Base-by-base conservation (phyloP, 2,329 filamentous ascomycete genomes). In the Pyrenochaeta sp. region DNA sequence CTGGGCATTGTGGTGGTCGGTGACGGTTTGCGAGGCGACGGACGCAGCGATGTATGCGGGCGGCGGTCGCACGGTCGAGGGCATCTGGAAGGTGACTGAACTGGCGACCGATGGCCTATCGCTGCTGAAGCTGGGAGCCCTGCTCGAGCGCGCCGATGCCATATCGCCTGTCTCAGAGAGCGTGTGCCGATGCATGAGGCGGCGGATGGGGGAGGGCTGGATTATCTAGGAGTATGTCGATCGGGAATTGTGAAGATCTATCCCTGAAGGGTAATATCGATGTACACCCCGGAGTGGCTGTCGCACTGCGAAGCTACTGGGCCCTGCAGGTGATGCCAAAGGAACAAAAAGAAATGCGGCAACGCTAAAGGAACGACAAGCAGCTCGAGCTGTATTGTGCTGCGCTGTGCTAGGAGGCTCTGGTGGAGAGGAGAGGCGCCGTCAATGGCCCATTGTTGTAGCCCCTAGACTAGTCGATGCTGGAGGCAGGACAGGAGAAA, bases 21-120 rank as follows among this genome's bases (percentile, higher is more conserved):
- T 94, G 67, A 98, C 89, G 62, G 96, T 94, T 75, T 97, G 92
- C 19, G 92, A 93, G 50, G 94, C 95, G 57, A 94, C 92, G 45
- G 92, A 90, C 32, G 88, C 84, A 46, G 94, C 93, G 71, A 99
- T 93, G 79, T 96, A 99, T 19, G 89, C 91, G 30, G 95, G 90
- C 65, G 90, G 83, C 9, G 94, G 95, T 45, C 88, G 88, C 56
- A 94, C 85, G 49, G 82, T 82, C 34, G 86, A 76, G 19, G 92
- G 90, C 51, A 91, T 90, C 84, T 84, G 71, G 83, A 81, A 75
- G 79, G 81, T 70, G 53, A 68, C 66, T 52, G 73, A 73, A 61
- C 69, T 84, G 81, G 85, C 82, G 61, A 84, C 80, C 5, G 90
- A 91, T 25, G 88, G 86, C 59, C 86, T 81, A 76, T 92, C 90